Evolutionary conservation across 2,329 filamentous ascomycete species (phyloP).

Genomic region (Cercospora zeina): DNA sequence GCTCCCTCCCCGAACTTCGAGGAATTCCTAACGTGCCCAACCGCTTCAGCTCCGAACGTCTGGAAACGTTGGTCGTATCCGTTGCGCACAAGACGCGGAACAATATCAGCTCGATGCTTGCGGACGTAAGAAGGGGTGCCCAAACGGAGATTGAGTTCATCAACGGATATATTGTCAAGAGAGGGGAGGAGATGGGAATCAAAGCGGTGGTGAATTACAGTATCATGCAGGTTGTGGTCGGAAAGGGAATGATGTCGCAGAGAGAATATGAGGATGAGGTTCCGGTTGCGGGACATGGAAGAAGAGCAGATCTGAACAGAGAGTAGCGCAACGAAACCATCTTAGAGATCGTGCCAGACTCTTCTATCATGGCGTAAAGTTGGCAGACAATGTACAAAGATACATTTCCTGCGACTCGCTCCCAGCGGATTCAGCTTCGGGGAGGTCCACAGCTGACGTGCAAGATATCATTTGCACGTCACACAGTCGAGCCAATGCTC

Average conservation of each 20-base stretch:
- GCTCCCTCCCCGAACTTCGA: constrained; percentile 70
- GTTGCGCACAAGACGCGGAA: constrained; percentile 57
- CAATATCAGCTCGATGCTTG: constrained; percentile 67
- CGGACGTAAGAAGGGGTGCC: constrained; percentile 60
- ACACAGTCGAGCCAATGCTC: too few relatives aligned
- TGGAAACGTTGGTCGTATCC: constrained; percentile 60
- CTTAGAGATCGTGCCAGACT: neutral
- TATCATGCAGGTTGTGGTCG: constrained; percentile 71
- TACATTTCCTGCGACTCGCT: neutral
- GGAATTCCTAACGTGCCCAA: constrained; percentile 59
- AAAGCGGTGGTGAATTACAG: constrained; percentile 70
- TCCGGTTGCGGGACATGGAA: constrained; percentile 34
- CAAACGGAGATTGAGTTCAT: constrained; percentile 78
- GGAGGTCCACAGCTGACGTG: neutral
- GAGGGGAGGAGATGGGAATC: constrained; percentile 72
- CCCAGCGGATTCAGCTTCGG: neutral
- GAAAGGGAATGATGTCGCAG: constrained; percentile 57
- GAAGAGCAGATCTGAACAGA: constrained; percentile 17
- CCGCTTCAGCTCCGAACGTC: constrained; percentile 61
- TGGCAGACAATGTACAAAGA: neutral
- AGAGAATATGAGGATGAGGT: constrained; percentile 46
- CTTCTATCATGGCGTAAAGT: neutral
- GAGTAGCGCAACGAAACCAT: constrained; percentile 3
- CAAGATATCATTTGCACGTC: neutral
- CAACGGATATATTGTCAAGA: constrained; percentile 81